Evolutionary conservation across 208 protist species (phyloP), one percentile per base, ranked within the genome.

Genomic region (Kentomonas sorsogonicus): DNA sequence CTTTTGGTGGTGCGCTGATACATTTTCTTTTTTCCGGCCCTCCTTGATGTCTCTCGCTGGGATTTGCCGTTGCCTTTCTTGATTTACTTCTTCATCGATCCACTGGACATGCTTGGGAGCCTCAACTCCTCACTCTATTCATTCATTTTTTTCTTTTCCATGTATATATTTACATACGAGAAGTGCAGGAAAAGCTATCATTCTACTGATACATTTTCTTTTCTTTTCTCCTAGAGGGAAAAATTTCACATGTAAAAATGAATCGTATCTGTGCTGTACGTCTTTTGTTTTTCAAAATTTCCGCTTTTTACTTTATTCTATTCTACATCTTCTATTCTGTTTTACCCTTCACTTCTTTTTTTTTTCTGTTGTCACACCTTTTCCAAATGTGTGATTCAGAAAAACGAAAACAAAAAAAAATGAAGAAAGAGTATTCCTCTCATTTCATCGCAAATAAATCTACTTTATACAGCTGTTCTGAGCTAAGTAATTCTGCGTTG

Each of bases 401-500:
- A 46, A 48, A 31, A 38, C 44, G 13, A 72, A 66, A 38, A 55
- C 59, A 33, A 36, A 39, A 36, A 55, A 57, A 40, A 57, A 62
- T 11, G 9, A 45, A 63, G 2, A n/a, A n/a, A n/a, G n/a, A n/a
- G n/a, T n/a, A n/a, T n/a, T n/a, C n/a, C n/a, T n/a, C n/a, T n/a
- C n/a, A n/a, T n/a, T n/a, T n/a, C n/a, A 0, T n/a, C 11, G 50
- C 36, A 40, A 44, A 7, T 41, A 63, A 26, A 46, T n/a, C 18
- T 54, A 20, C 40, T 25, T 54, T 41, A 22, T 26, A 34, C 46
- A 43, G 20, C 34, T 39, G 34, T 39, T 39, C 34, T n/a, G n/a
- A n/a, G n/a, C n/a, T n/a, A n/a, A n/a, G n/a, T n/a, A n/a, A n/a
- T n/a, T n/a, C n/a, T n/a, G n/a, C n/a, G n/a, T n/a, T n/a, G n/a